phyloP scores from a whole-genome alignment of 345 rosid genomes.

The Gossypioides kirkii region DNA sequence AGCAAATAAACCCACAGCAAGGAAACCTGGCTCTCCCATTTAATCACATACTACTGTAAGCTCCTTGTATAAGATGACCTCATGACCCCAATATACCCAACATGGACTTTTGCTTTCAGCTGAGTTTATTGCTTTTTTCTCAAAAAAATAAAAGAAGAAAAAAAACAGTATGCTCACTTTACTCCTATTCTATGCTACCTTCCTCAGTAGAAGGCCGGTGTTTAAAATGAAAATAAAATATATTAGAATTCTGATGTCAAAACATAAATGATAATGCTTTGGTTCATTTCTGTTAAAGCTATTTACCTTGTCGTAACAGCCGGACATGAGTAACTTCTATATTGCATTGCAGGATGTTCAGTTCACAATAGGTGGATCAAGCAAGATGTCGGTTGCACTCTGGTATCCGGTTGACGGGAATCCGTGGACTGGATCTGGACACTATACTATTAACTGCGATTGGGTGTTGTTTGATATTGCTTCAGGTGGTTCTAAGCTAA shows the following conservation, averaged over 20 bases:
- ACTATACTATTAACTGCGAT: slow-evolving; percentile 77
- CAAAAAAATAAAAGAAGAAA: too few relatives aligned
- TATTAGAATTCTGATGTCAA: neutral
- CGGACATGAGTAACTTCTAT: neutral
- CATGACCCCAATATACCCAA: neutral
- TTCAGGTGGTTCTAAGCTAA: slow-evolving; percentile 33
- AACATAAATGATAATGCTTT: neutral
- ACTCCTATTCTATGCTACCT: neutral
- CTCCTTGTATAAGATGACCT: neutral
- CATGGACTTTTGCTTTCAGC: neutral
- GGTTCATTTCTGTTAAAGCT: slow-evolving; percentile 6
- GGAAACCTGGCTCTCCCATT: neutral
- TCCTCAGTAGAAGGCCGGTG: neutral
- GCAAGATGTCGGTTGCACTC: slow-evolving; percentile 83
- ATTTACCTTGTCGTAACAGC: slow-evolving; percentile 21
- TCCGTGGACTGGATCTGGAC: slow-evolving; percentile 84
- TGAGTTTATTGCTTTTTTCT: neutral
- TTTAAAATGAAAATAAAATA: neutral
- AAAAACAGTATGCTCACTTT: neutral
- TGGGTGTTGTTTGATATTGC: slow-evolving; percentile 75
- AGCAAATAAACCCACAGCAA: neutral
- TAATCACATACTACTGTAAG: neutral
- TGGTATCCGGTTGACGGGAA: slow-evolving; percentile 85
- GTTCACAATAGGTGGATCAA: slow-evolving; percentile 61
- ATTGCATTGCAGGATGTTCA: slow-evolving; percentile 71